Percentiles rank a stretch among this genome's conserved stretches.
These are phyloP conservation scores for Capsicum rhomboideum DNA, from an alignment of 257 asterid genomes.

Conservation along the genomic window DNA sequence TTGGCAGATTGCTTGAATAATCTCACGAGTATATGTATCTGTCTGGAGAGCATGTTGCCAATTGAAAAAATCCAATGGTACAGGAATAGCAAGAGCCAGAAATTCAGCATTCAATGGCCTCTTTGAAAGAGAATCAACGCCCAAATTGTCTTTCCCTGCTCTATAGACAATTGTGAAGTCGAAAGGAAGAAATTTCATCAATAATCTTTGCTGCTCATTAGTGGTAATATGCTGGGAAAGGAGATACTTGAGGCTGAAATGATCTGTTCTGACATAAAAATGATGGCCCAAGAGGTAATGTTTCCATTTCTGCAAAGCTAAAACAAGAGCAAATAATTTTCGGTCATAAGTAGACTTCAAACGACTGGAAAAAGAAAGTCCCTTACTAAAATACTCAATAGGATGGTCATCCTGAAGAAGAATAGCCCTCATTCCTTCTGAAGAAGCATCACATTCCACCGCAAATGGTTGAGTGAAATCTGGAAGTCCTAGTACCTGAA, in stretches of 20 bases:
- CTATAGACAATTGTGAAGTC: neutral
- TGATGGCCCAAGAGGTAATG: neutral
- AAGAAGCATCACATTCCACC: neutral
- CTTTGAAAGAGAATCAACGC: neutral
- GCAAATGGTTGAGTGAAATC: neutral
- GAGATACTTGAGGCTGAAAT: neutral
- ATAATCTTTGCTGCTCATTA: neutral
- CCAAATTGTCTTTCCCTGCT: neutral
- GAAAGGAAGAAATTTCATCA: neutral
- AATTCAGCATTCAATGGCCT: neutral
- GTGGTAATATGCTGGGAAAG: neutral
- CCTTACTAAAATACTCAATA: neutral
- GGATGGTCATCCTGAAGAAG: neutral
- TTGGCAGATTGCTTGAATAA: neutral
- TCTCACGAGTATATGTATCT: neutral
- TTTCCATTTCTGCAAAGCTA: neutral
- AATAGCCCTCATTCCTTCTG: neutral
- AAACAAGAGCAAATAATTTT: neutral
- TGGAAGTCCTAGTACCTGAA: neutral
- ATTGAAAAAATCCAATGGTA: neutral
- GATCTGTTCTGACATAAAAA: neutral
- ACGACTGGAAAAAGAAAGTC: neutral
- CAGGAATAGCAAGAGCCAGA: neutral
- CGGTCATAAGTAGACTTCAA: neutral
- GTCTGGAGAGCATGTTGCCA: neutral